These are phyloP conservation scores for Haplosporangium sp. DNA, from an alignment of 371 early-diverging fungal genomes.

Conservation along the genomic window DNA sequence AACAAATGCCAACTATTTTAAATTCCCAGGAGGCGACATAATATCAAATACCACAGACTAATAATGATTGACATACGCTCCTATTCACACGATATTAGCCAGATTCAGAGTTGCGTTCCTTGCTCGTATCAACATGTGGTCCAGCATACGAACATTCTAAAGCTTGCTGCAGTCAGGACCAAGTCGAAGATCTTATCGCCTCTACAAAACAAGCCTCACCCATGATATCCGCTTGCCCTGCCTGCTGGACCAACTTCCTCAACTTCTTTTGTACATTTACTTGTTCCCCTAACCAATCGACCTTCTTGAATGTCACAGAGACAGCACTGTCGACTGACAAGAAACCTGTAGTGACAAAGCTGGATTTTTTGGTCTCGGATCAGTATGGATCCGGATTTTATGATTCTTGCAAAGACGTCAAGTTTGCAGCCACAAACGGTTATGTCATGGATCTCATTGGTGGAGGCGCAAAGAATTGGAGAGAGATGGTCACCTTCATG, in stretches of 20 bases:
- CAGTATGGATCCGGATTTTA: conserved; percentile 72
- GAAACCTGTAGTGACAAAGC: conserved; percentile 59
- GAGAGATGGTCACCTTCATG: conserved; percentile 75
- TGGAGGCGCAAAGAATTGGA: conserved; percentile 78
- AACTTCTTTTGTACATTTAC: conserved; percentile 81
- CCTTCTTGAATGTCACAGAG: conserved; percentile 75
- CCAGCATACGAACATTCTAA: conserved; percentile 61
- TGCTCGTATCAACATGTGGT: conserved; percentile 72
- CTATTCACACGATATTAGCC: conserved; percentile 49
- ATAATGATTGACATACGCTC: not conserved
- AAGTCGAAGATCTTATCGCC: conserved; percentile 63
- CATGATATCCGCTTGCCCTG: conserved; percentile 78
- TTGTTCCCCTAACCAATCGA: conserved; percentile 78
- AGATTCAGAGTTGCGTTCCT: conserved; percentile 58
- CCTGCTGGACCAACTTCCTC: conserved; percentile 81
- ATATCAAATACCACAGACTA: not conserved
- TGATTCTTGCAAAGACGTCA: conserved; percentile 82
- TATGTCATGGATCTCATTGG: conserved; percentile 84
- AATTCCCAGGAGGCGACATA: not conserved
- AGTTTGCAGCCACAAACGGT: conserved; percentile 75
- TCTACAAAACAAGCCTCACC: conserved; percentile 69
- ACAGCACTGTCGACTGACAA: conserved; percentile 44
- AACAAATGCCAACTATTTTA: not conserved
- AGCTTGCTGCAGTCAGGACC: conserved; percentile 74
- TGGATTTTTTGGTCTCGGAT: conserved; percentile 73